phyloP scores from a whole-genome alignment of 108 stramenopile species.

The Cyclotella sp. region DNA sequence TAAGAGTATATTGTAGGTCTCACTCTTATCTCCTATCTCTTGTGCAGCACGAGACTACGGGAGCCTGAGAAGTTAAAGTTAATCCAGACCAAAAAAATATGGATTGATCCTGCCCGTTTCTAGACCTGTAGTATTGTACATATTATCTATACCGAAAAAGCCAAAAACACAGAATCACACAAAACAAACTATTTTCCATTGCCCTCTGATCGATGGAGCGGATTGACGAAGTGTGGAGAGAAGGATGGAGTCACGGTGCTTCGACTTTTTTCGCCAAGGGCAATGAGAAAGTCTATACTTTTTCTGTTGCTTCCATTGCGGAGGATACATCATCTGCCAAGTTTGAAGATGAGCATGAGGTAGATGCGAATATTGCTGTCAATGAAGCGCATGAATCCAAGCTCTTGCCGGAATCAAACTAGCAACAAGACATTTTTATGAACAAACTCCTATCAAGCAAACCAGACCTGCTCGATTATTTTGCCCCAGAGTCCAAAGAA shows the following conservation, averaged over 20 bases:
- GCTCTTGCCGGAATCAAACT: conserved; percentile 28
- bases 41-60: too few species aligned
- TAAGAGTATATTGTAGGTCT: too few species aligned
- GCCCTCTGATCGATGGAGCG: conserved; percentile 32
- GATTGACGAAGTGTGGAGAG: conserved; percentile 39
- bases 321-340: neutral
- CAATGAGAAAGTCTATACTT: neutral
- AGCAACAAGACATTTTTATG: conserved; percentile 35
- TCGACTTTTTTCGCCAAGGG: neutral
- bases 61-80: too few species aligned
- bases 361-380: neutral
- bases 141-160: too few species aligned
- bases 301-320: too few species aligned
- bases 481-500: neutral
- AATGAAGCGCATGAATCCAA: conserved; percentile 13
- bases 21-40: too few species aligned
- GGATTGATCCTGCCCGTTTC: too few species aligned
- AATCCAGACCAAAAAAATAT: too few species aligned
- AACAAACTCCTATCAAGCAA: neutral
- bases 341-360: neutral
- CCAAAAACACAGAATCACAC: too few species aligned
- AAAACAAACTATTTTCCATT: too few species aligned
- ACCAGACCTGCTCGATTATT: neutral
- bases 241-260: conserved; percentile 31
- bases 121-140: too few species aligned